Evolutionary conservation across 768 basidiomycete genomes (phyloP), one percentile per base, ranked within the genome.

Genomic region (Mycena vulgaris): DNA sequence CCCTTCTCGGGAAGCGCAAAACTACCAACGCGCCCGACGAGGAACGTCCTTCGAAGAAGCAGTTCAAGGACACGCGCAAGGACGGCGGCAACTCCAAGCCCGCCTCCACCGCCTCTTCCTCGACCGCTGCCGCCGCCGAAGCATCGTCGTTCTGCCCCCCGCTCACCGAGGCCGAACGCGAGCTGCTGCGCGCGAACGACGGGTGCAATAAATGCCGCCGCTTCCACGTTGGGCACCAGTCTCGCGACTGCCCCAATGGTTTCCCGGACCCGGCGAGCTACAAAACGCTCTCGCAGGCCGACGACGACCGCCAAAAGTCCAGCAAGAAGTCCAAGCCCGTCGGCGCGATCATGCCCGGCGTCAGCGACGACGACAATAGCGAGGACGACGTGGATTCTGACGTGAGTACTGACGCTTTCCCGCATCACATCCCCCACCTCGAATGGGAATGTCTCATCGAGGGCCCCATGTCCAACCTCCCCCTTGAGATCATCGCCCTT

Each of bases 401-500:
- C 27, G 48, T 49, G 48, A 49, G 48, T 49, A 23, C 11, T 5
- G n/a, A n/a, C n/a, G n/a, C n/a, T n/a, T n/a, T n/a, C n/a, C n/a
- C n/a, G n/a, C n/a, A n/a, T n/a, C n/a, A n/a, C n/a, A n/a, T n/a
- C n/a, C 58, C 33, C 5, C 62, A 63, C 28, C 25, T 65, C 5
- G 30, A 7, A 25, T 65, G 63, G 63, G 39, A 42, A 14, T 63
- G 35, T 27, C 48, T 19, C 19, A 31, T 63, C n/a, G 62, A 63
- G 25, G 62, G 48, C 25, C 52, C 63, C 3, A 27, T 27, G n/a
- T 9, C 35, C 1, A 33, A 25, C 23, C 39, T 55, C 17, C 70
- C 67, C 9, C 0, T 77, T 0, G 25, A 5, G 16, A 55, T 77
- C 0, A 48, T 66, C 1, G 67, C 68, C 0, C 48, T 81, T 0